Evolutionary conservation across 1,284 basidiomycete species (phyloP).

Genomic region (Pseudozyma pruni): DNA sequence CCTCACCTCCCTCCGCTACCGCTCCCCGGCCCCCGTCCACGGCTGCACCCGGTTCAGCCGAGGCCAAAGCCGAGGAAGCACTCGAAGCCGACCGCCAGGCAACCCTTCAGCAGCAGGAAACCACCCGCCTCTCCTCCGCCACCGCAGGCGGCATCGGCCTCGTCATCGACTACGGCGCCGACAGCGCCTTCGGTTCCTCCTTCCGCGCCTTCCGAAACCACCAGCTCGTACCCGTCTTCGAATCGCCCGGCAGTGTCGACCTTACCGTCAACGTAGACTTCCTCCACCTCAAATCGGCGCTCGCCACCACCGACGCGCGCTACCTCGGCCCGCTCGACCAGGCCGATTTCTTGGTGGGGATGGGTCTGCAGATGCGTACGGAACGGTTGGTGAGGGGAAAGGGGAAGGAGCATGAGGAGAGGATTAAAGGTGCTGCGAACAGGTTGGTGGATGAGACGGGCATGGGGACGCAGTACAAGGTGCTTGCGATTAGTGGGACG

Average conservation of each 20-base stretch:
- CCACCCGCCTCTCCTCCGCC: constrained; percentile 25
- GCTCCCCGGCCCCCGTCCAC: neutral
- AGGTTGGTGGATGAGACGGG: constrained; percentile 72
- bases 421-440: constrained; percentile 70
- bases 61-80: constrained; percentile 27
- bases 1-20: constrained; percentile 10
- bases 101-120: constrained; percentile 5
- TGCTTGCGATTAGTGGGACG: constrained; percentile 69
- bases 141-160: constrained; percentile 78
- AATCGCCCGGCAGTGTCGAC: constrained; percentile 86
- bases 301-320: constrained; percentile 69
- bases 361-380: constrained; percentile 76
- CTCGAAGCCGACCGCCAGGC: constrained; percentile 5
- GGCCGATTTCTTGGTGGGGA: constrained; percentile 74
- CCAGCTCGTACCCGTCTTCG: constrained; percentile 84
- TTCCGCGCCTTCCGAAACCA: constrained; percentile 93
- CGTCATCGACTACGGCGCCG: constrained; percentile 89
- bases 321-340: constrained; percentile 78
- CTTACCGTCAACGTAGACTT: constrained; percentile 97
- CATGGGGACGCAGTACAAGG: constrained; percentile 74
- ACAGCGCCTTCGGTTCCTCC: constrained; percentile 78
- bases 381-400: constrained; percentile 73
- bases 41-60: neutral
- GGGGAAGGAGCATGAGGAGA: constrained; percentile 70
- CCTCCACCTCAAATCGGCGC: constrained; percentile 81